Base-by-base conservation (phyloP, 2,329 filamentous ascomycete genomes). In the Trichoderma koningiopsis region DNA sequence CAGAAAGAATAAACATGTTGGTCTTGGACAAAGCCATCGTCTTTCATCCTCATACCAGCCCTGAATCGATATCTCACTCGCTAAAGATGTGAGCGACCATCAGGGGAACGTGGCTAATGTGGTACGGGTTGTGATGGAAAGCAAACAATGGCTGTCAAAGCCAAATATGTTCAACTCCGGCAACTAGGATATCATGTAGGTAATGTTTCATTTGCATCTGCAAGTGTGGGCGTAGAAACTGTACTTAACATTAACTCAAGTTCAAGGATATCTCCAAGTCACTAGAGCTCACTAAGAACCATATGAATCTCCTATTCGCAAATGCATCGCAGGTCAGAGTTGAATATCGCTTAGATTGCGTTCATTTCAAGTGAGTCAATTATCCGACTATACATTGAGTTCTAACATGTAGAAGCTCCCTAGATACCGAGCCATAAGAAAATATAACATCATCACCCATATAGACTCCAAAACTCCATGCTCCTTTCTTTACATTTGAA, bases 241-340 rank as follows among this genome's bases (percentile, higher is more conserved):
- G 37, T 49, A n/a, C 14, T 37, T 31, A 58, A 37, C 3, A 63
- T 52, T 55, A n/a, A 75, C 81, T 43, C n/a, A 24, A 57, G 24
- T 55, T 52, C 19, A 65, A 19, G 6, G 7, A 43, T 8, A 43
- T n/a, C 40, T n/a, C 40, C n/a, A 43, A n/a, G 19, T 6, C 6
- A 1, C 40, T 6, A 10, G n/a, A 19, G 40, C 19, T 19, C 6
- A n/a, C 6, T 6, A 10, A 7, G 19, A n/a, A n/a, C 8, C 19
- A 43, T 8, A 10, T 7, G 33, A 53, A 5, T 35, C 7, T 29
- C 29, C 29, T 11, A 33, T n/a, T 31, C 5, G n/a, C n/a, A 16
- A 13, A 57, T 19, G 5, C 4, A 29, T 16, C 8, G 5, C 22
- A 5, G 24, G 13, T 35, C 27, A 66, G 35, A 29, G 14, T n/a